Percentiles rank a stretch among this genome's conserved stretches.
These are phyloP conservation scores for Eucalyptus shirleyi DNA, from an alignment of 345 rosid genomes.

Conservation along the genomic window DNA sequence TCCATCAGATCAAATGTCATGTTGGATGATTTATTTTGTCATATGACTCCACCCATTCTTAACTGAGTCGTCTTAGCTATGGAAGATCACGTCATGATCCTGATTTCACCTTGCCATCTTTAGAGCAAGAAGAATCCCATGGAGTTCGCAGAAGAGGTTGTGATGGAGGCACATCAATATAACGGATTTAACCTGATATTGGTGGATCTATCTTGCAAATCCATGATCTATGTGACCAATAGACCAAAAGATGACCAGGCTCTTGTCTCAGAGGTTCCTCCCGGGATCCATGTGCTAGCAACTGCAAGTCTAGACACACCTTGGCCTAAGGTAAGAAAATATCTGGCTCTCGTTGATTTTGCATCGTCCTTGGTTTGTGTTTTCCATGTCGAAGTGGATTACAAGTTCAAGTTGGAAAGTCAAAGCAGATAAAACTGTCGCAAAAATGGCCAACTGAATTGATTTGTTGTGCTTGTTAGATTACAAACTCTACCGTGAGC, in stretches of 20 bases:
- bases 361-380: not conserved
- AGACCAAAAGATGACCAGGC: slow-evolving; percentile 16
- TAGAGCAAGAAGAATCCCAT: slow-evolving; percentile 53
- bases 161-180: slow-evolving; percentile 28
- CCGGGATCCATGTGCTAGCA: slow-evolving; percentile 68
- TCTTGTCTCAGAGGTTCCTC: slow-evolving; percentile 37
- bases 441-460: not conserved
- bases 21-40: not conserved
- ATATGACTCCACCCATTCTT: not conserved
- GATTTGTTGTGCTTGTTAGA: not conserved
- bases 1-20: not conserved
- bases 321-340: slow-evolving; percentile 51
- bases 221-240: slow-evolving; percentile 66
- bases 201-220: slow-evolving; percentile 29
- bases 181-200: slow-evolving; percentile 67
- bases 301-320: slow-evolving; percentile 74
- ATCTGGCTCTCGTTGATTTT: not conserved
- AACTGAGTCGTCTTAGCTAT: not conserved
- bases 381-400: not conserved
- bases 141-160: slow-evolving; percentile 53
- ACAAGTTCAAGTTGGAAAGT: not conserved
- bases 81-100: not conserved
- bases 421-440: not conserved
- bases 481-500: not conserved
- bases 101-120: not conserved